phyloP scores from a whole-genome alignment of 1,284 basidiomycete species.

The Xerocomus minutiporus region DNA sequence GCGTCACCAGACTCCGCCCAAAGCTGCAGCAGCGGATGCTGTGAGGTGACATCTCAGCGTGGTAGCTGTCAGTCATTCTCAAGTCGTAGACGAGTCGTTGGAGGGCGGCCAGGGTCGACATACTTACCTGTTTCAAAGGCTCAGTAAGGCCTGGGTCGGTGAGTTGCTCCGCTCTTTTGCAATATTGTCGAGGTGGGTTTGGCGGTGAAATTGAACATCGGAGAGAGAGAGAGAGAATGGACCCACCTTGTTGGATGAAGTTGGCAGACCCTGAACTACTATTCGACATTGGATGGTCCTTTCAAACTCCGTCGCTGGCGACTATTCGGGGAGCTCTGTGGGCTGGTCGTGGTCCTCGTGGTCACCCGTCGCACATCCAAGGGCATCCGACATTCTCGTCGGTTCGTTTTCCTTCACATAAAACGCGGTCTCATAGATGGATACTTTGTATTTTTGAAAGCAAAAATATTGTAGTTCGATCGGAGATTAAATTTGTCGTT shows the following conservation, averaged over 20 bases:
- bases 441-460: no score
- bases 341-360: no score
- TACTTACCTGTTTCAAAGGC: neutral
- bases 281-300: no score
- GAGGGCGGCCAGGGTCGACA: neutral
- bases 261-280: no score
- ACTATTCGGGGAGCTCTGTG: no score
- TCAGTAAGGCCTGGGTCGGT: no score
- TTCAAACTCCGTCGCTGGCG: neutral
- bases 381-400: no score
- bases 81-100: neutral
- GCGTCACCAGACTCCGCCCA: constrained; percentile 5
- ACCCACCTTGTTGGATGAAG: neutral
- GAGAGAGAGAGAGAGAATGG: neutral
- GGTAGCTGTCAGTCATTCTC: neutral
- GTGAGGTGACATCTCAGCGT: neutral
- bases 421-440: no score
- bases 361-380: no score
- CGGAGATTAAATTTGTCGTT: no score
- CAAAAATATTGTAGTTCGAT: no score
- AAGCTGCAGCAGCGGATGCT: constrained; percentile 9
- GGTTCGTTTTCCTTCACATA: no score
- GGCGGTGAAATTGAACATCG: neutral
- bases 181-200: neutral
- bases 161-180: neutral